Evolutionary conservation across 2,329 filamentous ascomycete genomes (phyloP).

Genomic region (Pseudocercospora musae): DNA sequence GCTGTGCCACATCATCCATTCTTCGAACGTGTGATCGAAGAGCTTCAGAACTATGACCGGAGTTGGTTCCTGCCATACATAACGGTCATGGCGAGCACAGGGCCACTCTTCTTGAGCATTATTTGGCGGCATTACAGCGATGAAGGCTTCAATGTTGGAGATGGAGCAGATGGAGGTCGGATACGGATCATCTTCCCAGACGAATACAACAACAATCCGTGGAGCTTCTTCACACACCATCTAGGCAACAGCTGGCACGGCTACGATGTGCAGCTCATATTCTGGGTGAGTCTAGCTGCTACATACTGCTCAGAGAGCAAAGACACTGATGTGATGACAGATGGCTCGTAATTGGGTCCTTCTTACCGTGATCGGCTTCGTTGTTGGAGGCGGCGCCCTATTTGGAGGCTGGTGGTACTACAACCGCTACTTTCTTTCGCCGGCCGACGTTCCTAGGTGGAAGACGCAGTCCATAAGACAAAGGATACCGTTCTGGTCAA

Average conservation of each 20-base stretch:
- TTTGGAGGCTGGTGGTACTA: constrained; percentile 52
- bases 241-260: constrained; percentile 64
- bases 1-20: constrained; percentile 69
- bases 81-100: constrained; percentile 76
- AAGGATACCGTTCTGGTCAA: constrained; percentile 31
- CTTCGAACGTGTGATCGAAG: constrained; percentile 66
- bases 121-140: constrained; percentile 72
- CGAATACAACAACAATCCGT: constrained; percentile 65
- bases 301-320: neutral
- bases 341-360: constrained; percentile 53
- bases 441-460: constrained; percentile 25
- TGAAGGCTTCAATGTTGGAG: constrained; percentile 43
- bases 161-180: constrained; percentile 45
- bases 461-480: constrained; percentile 24
- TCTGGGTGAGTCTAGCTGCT: constrained; percentile 50
- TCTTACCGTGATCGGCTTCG: constrained; percentile 52
- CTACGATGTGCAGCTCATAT: constrained; percentile 61
- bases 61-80: constrained; percentile 70
- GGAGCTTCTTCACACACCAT: constrained; percentile 70
- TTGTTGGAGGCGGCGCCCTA: constrained; percentile 47
- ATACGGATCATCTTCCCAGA: constrained; percentile 67
- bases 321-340: constrained; percentile 26
- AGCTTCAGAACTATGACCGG: constrained; percentile 64
- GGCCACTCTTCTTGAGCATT: constrained; percentile 71
- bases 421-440: constrained; percentile 39